Evolutionary conservation across 2,329 filamentous ascomycete species (phyloP).

Genomic region (Ophiostoma australiae): DNA sequence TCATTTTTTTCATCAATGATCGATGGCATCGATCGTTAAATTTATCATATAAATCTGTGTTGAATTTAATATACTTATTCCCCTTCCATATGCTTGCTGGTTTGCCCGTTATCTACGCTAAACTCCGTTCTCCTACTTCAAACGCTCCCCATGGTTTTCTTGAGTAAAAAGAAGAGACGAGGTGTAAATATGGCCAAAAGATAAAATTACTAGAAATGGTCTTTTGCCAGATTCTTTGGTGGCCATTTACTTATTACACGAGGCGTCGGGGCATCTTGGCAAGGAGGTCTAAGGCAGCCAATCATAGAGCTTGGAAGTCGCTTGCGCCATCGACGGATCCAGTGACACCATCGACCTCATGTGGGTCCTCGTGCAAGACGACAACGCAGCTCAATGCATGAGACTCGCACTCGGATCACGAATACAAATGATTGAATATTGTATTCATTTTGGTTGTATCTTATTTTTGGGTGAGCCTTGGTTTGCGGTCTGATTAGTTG

Average conservation of each 20-base stretch:
- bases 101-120: background rate
- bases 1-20: background rate
- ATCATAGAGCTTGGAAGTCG: conserved; percentile 18
- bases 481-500: background rate
- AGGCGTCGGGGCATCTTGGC: background rate
- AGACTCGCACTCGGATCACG: background rate
- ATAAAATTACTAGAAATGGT: background rate
- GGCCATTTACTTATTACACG: background rate
- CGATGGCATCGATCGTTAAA: background rate
- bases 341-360: conserved; percentile 28
- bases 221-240: no score
- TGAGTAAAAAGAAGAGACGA: background rate
- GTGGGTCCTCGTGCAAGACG: conserved; percentile 17
- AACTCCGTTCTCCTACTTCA: background rate
- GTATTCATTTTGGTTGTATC: background rate
- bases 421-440: background rate
- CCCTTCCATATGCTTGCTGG: background rate
- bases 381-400: background rate
- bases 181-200: background rate
- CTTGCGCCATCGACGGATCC: conserved; percentile 27
- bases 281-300: conserved; percentile 24
- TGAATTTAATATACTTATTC: background rate
- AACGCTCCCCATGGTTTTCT: background rate
- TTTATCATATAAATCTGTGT: background rate
- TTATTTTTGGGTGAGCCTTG: background rate